Evolutionary conservation across 176 grass and related monocot genomes (phyloP), one percentile per base, ranked within the genome.

Genomic region (Oryza coarctata): DNA sequence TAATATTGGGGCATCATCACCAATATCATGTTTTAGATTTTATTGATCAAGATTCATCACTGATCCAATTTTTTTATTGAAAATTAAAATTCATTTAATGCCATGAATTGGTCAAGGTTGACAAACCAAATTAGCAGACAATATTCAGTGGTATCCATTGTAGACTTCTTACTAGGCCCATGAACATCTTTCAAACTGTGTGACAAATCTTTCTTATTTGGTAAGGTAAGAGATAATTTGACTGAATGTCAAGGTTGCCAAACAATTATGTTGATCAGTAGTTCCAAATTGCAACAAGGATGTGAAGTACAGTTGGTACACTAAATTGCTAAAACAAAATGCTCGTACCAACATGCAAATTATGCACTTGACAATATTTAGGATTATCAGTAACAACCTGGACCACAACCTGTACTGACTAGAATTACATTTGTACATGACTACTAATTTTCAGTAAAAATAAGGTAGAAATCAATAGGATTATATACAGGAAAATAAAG

Each of bases 381-480:
- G 15, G 36, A 41, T 77, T 18, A 1, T 17, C 20, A 44, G 36
- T 13, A 12, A 43, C 10, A 15, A 63, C 22, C 11, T 9, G 8
- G 12, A n/a, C n/a, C n/a, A n/a, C n/a, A n/a, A n/a, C n/a, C n/a
- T n/a, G n/a, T n/a, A 13, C 10, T 20, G 20, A 38, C 30, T 12
- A 60, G 25, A n/a, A n/a, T n/a, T n/a, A n/a, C n/a, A n/a, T n/a
- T n/a, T n/a, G 32, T 60, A 18, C 44, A 90, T 69, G 83, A 84
- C 65, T 68, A 44, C 12, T 12, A 44, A 44, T 44, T 39, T 39
- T 39, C 36, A 39, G 7, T 39, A 9, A 5, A 39, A 9, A 9
- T 39, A 39, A 39, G 36, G 36, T 39, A 85, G 18, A 73, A 66
- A 25, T 36, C 76, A 43, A 36, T 12, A 7, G 6, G 36, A 39